These are phyloP conservation scores for Aspergillus sp. DNA, from an alignment of 2,329 filamentous ascomycete genomes.

Conservation along the genomic window DNA sequence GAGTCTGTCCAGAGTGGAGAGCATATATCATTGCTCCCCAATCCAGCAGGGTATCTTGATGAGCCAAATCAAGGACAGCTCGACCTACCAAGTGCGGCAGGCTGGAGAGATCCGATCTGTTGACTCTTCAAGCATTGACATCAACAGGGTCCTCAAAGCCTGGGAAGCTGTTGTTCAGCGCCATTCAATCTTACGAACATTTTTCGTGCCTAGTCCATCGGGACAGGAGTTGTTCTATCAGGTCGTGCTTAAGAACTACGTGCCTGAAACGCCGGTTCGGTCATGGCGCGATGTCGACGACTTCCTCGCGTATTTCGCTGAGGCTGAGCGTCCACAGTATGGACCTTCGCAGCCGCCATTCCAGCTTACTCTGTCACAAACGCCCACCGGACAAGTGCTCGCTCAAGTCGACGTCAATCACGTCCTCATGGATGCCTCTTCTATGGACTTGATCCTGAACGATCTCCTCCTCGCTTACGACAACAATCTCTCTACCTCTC, in stretches of 20 bases:
- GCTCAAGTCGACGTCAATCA: slow-evolving; percentile 14
- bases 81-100: slow-evolving; percentile 17
- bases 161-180: slow-evolving; percentile 17
- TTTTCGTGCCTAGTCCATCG: slow-evolving; percentile 12
- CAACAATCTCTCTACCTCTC: neutral
- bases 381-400: neutral
- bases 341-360: slow-evolving; percentile 1
- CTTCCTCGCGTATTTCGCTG: neutral
- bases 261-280: slow-evolving; percentile 1
- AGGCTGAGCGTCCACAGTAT: neutral
- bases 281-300: neutral
- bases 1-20: slow-evolving; percentile 1
- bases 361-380: slow-evolving; percentile 2
- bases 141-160: slow-evolving; percentile 1
- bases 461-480: slow-evolving; percentile 11
- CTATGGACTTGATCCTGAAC: slow-evolving; percentile 8
- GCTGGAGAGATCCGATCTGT: slow-evolving; percentile 6
- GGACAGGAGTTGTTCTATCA: slow-evolving; percentile 16
- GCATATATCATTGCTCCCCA: slow-evolving; percentile 22
- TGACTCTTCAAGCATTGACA: neutral
- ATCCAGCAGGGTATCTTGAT: slow-evolving; percentile 23
- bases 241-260: slow-evolving; percentile 16
- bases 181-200: slow-evolving; percentile 17
- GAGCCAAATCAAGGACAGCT: slow-evolving; percentile 20
- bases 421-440: slow-evolving; percentile 13